A percentile compares a stretch with the other conserved stretches of the same genome.
Conservation (phyloP, 116 monocot genomes). For the Dioscorea cayenensis region DNA sequence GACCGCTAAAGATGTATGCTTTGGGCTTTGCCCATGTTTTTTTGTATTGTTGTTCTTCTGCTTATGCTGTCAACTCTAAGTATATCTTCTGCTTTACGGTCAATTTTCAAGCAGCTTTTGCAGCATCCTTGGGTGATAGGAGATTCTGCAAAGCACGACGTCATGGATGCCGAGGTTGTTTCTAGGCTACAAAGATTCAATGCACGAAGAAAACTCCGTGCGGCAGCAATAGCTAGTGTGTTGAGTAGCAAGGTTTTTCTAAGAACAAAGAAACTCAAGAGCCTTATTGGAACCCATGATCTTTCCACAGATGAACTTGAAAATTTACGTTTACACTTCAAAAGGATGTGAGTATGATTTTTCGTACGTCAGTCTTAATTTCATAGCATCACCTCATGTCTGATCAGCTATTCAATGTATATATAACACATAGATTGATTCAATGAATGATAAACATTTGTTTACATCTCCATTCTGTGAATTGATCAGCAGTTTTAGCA, state of each 20-base stretch:
- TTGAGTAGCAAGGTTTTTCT: slow-evolving; percentile 45
- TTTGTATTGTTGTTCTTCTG: neutral
- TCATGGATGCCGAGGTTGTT: slow-evolving; percentile 60
- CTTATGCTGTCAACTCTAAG: neutral
- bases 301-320: slow-evolving; percentile 46
- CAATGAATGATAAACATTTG: no score
- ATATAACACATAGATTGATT: no score
- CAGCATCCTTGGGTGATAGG: slow-evolving; percentile 71
- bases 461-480: no score
- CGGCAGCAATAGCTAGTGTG: slow-evolving; percentile 72
- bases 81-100: neutral
- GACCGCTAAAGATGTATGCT: slow-evolving; percentile 49
- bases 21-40: neutral
- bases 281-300: slow-evolving; percentile 51
- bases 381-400: no score
- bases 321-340: slow-evolving; percentile 45
- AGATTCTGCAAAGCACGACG: slow-evolving; percentile 55
- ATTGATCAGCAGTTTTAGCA: no score
- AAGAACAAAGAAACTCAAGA: slow-evolving; percentile 54
- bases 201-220: slow-evolving; percentile 62
- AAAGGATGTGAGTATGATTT: slow-evolving; percentile 40
- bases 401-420: no score
- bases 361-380: neutral
- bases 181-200: slow-evolving; percentile 67
- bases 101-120: slow-evolving; percentile 36